phyloP scores from a whole-genome alignment of 306 rosid genomes.

The Vicia sativa region DNA sequence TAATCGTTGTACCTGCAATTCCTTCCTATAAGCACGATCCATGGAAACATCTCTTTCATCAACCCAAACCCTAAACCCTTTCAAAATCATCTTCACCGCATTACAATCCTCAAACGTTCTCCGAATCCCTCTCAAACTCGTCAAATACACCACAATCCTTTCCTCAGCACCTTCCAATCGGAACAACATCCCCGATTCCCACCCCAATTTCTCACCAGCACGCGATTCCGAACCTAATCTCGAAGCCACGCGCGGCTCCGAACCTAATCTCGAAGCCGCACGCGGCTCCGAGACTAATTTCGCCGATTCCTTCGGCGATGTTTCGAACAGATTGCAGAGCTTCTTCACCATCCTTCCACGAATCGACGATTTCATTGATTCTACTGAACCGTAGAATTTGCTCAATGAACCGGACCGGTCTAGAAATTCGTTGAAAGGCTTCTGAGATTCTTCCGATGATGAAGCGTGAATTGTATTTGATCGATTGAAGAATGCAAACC shows the following conservation, averaged over 20 bases:
- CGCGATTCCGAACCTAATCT: constrained; percentile 34
- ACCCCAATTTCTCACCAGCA: constrained; percentile 36
- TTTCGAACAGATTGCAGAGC: constrained; percentile 68
- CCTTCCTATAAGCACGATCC: constrained; percentile 68
- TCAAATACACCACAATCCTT: constrained; percentile 74
- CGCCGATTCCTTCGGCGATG: constrained; percentile 26
- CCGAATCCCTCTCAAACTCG: constrained; percentile 84
- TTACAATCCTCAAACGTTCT: constrained; percentile 92
- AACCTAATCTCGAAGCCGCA: background rate
- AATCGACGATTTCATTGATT: constrained; percentile 63
- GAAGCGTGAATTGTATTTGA: constrained; percentile 55
- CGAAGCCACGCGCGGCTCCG: background rate
- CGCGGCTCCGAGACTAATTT: too few relatives aligned
- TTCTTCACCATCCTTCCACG: constrained; percentile 80
- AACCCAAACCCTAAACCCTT: constrained; percentile 92
- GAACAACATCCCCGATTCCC: constrained; percentile 46
- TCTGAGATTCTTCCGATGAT: constrained; percentile 46
- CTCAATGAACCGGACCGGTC: constrained; percentile 63
- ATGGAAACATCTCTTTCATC: constrained; percentile 90
- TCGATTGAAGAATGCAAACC: constrained; percentile 71
- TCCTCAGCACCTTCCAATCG: constrained; percentile 70
- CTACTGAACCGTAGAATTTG: constrained; percentile 57
- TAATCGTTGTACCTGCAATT: constrained; percentile 44
- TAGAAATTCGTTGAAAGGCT: constrained; percentile 42
- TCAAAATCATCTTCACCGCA: constrained; percentile 74